phyloP scores from a whole-genome alignment of 208 protist species.

The Trypanosoma grayi region DNA sequence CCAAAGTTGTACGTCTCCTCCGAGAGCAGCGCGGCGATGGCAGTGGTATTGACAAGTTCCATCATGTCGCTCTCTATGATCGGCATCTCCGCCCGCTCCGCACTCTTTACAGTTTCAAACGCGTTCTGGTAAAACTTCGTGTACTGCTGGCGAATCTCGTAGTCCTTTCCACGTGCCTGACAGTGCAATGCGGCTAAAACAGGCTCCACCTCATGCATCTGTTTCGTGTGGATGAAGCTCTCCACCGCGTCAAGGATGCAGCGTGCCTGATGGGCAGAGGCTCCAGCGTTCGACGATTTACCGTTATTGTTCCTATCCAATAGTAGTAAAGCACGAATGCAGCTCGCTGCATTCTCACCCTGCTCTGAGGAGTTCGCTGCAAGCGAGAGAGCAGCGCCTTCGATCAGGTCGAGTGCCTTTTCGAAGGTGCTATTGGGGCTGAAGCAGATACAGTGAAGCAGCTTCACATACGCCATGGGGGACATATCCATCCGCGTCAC shows the following conservation, averaged over 20 bases:
- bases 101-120: slow-evolving; percentile 76
- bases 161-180: slow-evolving; percentile 81
- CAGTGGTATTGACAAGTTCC: slow-evolving; percentile 67
- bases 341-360: slow-evolving; percentile 60
- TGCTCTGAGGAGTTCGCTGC: slow-evolving; percentile 41
- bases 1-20: slow-evolving; percentile 90
- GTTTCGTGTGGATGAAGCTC: slow-evolving; percentile 55
- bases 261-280: slow-evolving; percentile 54
- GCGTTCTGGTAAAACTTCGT: slow-evolving; percentile 83
- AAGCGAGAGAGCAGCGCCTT: slow-evolving; percentile 54
- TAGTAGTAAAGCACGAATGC: slow-evolving; percentile 82
- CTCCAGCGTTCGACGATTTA: slow-evolving; percentile 31
- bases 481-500: slow-evolving; percentile 76
- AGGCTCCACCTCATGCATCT: slow-evolving; percentile 86
- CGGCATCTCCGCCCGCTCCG: slow-evolving; percentile 74
- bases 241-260: slow-evolving; percentile 77
- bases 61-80: slow-evolving; percentile 58
- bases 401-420: slow-evolving; percentile 64
- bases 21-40: slow-evolving; percentile 72
- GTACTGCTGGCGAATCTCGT: slow-evolving; percentile 77
- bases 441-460: slow-evolving; percentile 76
- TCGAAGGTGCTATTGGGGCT: slow-evolving; percentile 57
- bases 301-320: slow-evolving; percentile 39
- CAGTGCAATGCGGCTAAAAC: slow-evolving; percentile 71
- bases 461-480: slow-evolving; percentile 81